Conservation (phyloP, 495 filamentous ascomycete species). For the Geoglossum glabrum region DNA sequence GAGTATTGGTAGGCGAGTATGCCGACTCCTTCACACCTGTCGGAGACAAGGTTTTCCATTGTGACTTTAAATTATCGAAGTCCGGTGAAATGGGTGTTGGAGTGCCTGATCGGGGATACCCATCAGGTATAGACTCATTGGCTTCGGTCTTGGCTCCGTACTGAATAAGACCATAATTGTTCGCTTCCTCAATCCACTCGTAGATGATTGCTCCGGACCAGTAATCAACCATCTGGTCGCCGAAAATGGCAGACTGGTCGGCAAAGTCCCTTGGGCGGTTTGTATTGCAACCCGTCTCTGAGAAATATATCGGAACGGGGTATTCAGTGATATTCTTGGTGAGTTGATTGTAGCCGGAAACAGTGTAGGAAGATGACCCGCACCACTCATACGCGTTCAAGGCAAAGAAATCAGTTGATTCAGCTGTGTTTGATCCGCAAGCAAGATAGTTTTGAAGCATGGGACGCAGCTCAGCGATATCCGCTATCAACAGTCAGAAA, state of each 20-base stretch:
- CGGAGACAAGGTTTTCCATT: slow-evolving; percentile 56
- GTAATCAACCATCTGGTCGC: slow-evolving; percentile 42
- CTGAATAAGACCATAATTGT: slow-evolving; percentile 66
- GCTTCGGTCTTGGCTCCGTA: slow-evolving; percentile 42
- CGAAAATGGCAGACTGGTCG: slow-evolving; percentile 62
- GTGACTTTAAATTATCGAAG: slow-evolving; percentile 52
- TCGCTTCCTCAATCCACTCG: slow-evolving; percentile 77
- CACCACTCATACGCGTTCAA: slow-evolving; percentile 89
- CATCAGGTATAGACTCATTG: slow-evolving; percentile 33
- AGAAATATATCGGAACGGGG: slow-evolving; percentile 69
- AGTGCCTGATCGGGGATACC: slow-evolving; percentile 48
- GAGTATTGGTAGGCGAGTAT: slow-evolving; percentile 41
- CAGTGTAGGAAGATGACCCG: slow-evolving; percentile 34
- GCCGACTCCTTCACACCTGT: slow-evolving; percentile 40
- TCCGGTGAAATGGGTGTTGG: slow-evolving; percentile 58
- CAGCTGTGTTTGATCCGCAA: slow-evolving; percentile 45
- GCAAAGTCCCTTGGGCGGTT: slow-evolving; percentile 47
- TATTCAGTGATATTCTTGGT: slow-evolving; percentile 35
- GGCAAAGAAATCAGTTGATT: slow-evolving; percentile 64
- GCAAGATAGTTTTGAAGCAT: slow-evolving; percentile 80
- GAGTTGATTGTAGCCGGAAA: slow-evolving; percentile 51
- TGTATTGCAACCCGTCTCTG: slow-evolving; percentile 60
- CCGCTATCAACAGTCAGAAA: slow-evolving; percentile 24
- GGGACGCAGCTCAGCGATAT: slow-evolving; percentile 61
- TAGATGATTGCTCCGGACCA: slow-evolving; percentile 79